Evolutionary conservation across 805 yeast genomes (phyloP).

Genomic region (Candida sakaeoensis): DNA sequence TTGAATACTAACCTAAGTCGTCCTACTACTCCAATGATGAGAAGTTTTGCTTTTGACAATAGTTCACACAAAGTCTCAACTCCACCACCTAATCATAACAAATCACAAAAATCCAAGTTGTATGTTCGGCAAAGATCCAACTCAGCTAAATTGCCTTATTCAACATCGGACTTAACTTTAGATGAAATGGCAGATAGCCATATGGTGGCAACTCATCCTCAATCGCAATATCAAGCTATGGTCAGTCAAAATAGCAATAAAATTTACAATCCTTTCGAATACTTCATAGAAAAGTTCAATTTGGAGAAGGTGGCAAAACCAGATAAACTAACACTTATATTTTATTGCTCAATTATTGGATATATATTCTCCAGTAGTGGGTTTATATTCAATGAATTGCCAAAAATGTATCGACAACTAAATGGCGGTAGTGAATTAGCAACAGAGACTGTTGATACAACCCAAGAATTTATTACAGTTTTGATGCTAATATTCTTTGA

Average conservation of each 20-base stretch:
- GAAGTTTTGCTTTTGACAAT: background rate
- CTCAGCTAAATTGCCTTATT: constrained; percentile 26
- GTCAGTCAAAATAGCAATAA: constrained; percentile 16
- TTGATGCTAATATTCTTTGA: constrained; percentile 55
- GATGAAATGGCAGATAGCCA: constrained; percentile 19
- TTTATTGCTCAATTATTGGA: constrained; percentile 76
- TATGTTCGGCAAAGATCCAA: constrained; percentile 21
- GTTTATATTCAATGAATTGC: constrained; percentile 63
- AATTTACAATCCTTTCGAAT: constrained; percentile 20
- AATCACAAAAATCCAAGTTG: constrained; percentile 4
- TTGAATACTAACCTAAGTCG: constrained; percentile 20
- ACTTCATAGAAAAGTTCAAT: constrained; percentile 13
- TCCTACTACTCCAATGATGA: constrained; percentile 16
- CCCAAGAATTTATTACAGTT: constrained; percentile 29
- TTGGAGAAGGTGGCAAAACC: constrained; percentile 42
- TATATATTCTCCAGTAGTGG: constrained; percentile 68
- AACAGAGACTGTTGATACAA: constrained; percentile 11
- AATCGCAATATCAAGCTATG: constrained; percentile 10
- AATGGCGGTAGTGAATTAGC: constrained; percentile 12
- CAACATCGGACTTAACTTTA: constrained; percentile 29
- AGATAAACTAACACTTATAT: constrained; percentile 75
- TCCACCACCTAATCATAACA: constrained; percentile 2
- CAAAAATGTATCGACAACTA: constrained; percentile 21
- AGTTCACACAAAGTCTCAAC: background rate
- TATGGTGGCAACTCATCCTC: constrained; percentile 9